Conservation (phyloP, 177 flowering plant species). For the Tripterygium wilfordii region DNA sequence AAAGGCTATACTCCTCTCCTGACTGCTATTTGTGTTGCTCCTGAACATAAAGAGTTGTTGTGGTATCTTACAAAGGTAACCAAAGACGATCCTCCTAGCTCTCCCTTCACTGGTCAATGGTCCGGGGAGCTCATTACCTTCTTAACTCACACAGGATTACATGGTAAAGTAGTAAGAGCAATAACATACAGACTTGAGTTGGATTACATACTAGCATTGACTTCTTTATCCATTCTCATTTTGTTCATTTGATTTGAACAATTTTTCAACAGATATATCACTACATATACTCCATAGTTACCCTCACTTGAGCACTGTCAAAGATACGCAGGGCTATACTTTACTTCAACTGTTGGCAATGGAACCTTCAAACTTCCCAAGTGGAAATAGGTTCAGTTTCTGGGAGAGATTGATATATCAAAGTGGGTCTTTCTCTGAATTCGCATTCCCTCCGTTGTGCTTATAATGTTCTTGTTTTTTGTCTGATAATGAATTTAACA, state of each 20-base stretch:
- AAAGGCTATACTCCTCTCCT: background rate
- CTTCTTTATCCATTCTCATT: background rate
- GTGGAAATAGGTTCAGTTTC: constrained; percentile 5
- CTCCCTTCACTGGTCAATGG: background rate
- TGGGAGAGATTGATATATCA: background rate
- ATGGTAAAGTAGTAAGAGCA: background rate
- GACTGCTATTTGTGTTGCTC: no score
- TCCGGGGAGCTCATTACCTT: background rate
- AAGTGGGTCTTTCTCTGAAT: background rate
- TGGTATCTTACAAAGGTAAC: background rate
- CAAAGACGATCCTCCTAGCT: background rate
- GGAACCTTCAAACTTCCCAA: background rate
- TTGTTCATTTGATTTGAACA: no score
- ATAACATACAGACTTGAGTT: background rate
- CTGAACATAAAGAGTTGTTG: background rate
- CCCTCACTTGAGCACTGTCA: background rate
- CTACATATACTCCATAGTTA: background rate
- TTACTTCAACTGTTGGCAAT: background rate
- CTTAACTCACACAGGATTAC: background rate
- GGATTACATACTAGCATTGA: background rate
- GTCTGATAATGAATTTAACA: background rate
- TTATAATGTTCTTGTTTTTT: background rate
- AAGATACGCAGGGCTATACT: background rate
- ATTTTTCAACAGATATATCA: background rate
- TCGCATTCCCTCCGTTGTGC: background rate